Evolutionary conservation across 1,139 yeast species (phyloP).

Genomic region (Geotrichum citri-aurantii): DNA sequence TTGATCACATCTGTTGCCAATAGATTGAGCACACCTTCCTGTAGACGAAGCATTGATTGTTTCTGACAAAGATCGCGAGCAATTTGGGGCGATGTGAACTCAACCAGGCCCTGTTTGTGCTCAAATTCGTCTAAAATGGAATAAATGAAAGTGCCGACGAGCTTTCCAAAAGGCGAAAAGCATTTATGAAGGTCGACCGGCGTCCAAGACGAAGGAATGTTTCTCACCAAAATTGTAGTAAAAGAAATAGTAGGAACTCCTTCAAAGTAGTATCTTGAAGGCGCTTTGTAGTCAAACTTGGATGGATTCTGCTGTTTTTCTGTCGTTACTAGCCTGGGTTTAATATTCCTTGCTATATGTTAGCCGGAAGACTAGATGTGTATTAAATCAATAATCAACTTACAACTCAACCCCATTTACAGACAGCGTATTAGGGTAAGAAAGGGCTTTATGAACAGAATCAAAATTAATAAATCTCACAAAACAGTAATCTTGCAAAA

Average conservation of each 20-base stretch:
- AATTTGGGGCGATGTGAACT: slow-evolving; percentile 7
- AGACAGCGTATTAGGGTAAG: slow-evolving; percentile 1
- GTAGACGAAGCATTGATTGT: slow-evolving; percentile 4
- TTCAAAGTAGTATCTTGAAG: slow-evolving; percentile 8
- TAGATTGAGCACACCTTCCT: slow-evolving; percentile 1
- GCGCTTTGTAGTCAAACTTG: not conserved
- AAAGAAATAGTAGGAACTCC: slow-evolving; percentile 11
- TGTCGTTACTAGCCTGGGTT: not conserved
- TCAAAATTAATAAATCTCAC: slow-evolving; percentile 10
- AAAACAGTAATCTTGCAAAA: slow-evolving; percentile 11
- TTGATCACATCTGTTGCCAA: slow-evolving; percentile 14
- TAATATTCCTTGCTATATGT: not conserved
- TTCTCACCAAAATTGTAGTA: slow-evolving; percentile 11
- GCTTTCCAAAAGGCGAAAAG: slow-evolving; percentile 11
- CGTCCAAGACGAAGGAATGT: slow-evolving; percentile 10
- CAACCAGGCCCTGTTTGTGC: slow-evolving; percentile 9
- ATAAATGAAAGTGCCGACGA: slow-evolving; percentile 14
- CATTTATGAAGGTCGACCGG: slow-evolving; percentile 13
- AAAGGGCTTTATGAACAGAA: slow-evolving; percentile 13
- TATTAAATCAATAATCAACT: not conserved
- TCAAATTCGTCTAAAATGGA: slow-evolving; percentile 2
- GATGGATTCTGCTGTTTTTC: not conserved
- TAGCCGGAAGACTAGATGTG: not conserved
- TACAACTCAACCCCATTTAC: slow-evolving; percentile 8
- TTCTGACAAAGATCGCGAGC: slow-evolving; percentile 10